phyloP scores from a whole-genome alignment of 2,329 filamentous ascomycete species.

The Chaetomium sp. region DNA sequence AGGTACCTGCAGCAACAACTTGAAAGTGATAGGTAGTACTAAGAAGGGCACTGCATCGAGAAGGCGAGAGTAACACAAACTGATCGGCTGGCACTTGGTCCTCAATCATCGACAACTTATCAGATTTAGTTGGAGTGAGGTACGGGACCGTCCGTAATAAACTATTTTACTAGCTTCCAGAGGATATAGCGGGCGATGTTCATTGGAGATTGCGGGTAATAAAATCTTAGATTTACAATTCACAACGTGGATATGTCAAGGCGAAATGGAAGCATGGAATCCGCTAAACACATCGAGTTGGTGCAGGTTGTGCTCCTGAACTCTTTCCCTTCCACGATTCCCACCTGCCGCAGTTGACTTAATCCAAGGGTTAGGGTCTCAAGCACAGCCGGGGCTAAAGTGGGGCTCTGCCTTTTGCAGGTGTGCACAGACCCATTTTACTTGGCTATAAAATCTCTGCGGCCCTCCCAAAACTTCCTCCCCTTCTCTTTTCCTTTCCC shows the following conservation, averaged over 20 bases:
- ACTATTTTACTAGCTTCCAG: background rate
- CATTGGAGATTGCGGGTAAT: background rate
- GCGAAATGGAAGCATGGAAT: background rate
- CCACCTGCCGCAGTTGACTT: background rate
- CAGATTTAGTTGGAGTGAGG: background rate
- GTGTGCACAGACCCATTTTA: conserved; percentile 28
- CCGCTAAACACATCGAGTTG: background rate
- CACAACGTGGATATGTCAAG: background rate
- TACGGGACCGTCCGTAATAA: no score
- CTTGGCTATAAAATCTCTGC: conserved; percentile 12
- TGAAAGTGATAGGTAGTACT: background rate
- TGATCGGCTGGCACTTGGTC: no score
- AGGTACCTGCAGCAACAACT: background rate
- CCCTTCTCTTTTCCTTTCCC: conserved; percentile 47
- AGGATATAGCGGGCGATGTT: background rate
- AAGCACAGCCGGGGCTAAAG: background rate
- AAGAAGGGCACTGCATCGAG: background rate
- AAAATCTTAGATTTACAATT: background rate
- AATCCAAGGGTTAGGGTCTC: background rate
- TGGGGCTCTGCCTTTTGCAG: conserved; percentile 20
- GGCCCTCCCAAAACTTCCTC: conserved; percentile 17
- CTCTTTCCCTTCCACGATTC: background rate
- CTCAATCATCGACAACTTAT: background rate
- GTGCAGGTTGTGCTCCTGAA: background rate
- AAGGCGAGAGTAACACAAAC: no score